Conservation (phyloP, 441 rosid genomes). For the Capsella rubella region DNA sequence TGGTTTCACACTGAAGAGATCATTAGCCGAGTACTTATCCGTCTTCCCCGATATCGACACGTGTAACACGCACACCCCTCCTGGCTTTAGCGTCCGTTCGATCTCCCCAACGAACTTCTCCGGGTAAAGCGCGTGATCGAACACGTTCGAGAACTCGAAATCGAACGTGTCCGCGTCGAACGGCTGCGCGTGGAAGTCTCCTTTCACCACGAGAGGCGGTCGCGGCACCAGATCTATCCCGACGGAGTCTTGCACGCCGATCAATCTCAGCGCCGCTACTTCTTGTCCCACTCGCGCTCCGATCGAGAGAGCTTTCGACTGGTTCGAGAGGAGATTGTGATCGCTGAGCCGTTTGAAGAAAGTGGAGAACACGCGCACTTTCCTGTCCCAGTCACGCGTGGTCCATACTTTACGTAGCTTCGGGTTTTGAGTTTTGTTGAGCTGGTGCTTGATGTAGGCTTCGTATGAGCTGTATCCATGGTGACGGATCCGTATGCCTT, state of each 20-base stretch:
- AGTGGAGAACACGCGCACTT: conserved; percentile 66
- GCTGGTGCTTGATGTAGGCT: conserved; percentile 84
- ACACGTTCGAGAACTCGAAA: conserved; percentile 92
- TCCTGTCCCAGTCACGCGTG: conserved; percentile 92
- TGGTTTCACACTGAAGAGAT: conserved; percentile 65
- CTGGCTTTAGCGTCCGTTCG: conserved; percentile 85
- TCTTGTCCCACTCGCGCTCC: conserved; percentile 94
- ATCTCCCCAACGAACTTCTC: conserved; percentile 79
- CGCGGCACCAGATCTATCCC: conserved; percentile 87
- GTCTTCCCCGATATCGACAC: conserved; percentile 65
- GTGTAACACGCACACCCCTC: conserved; percentile 81
- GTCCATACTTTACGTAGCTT: conserved; percentile 77
- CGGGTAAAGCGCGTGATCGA: conserved; percentile 95
- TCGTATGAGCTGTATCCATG: conserved; percentile 80
- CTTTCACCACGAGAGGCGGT: conserved; percentile 79
- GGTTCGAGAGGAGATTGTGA: conserved; percentile 52
- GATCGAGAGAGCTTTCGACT: conserved; percentile 73
- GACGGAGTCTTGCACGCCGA: conserved; percentile 73
- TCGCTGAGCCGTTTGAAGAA: conserved; percentile 60
- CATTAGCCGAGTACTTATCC: conserved; percentile 92
- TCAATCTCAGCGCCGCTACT: conserved; percentile 70
- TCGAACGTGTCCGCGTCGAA: conserved; percentile 71
- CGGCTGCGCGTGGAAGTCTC: conserved; percentile 90
- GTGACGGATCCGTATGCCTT: conserved; percentile 66
- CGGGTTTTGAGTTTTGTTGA: conserved; percentile 89